Evolutionary conservation across 805 yeast species (phyloP), one percentile per base, ranked within the genome.

Genomic region (Saccharomycopsis sp.): DNA sequence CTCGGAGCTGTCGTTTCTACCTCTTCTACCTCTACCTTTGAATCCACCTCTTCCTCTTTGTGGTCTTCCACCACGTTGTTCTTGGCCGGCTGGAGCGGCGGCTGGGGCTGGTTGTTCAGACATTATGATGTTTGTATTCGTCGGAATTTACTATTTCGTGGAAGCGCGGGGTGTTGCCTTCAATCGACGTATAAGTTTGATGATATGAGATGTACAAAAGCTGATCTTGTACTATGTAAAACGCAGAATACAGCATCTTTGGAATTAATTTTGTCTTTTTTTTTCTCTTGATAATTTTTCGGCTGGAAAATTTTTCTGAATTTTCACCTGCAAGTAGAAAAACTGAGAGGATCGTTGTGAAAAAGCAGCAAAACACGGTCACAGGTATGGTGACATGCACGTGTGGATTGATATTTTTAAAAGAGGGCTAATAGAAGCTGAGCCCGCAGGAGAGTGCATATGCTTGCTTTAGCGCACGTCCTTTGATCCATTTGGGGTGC

Each of bases 1-100:
- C 85, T 94, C 98, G 72, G 81, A 81, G 77, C 91, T 83, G 75
- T 87, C 80, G 70, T 91, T 86, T 71, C 87, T 83, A 62, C 79
- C 80, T 77, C 89, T 84, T 71, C 84, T 83, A 76, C 78, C 77
- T 71, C 81, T 75, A 62, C 74, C 75, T 67, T 74, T 79, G 76
- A 75, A 75, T 67, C 82, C 81, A 68, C 82, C 80, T 75, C 81
- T 76, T 67, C 72, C 76, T 67, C 69, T 69, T 64, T 68, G 71
- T 63, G 65, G 66, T 65, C 57, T 58, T 50, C 57, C 56, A 16
- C 29, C 63, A 54, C 60, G 65, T 55, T 56, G 61, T 55, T 56
- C 61, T 55, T 55, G 61, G 59, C 57, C 62, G 50, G 58, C 59
- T 68, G 67, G 72, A 63, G 69, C 74, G 66, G 68, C 71, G 61